A percentile compares a stretch with the other conserved stretches of the same genome.
Conservation (phyloP, 768 basidiomycete species). For the Termitomyces sp. region DNA sequence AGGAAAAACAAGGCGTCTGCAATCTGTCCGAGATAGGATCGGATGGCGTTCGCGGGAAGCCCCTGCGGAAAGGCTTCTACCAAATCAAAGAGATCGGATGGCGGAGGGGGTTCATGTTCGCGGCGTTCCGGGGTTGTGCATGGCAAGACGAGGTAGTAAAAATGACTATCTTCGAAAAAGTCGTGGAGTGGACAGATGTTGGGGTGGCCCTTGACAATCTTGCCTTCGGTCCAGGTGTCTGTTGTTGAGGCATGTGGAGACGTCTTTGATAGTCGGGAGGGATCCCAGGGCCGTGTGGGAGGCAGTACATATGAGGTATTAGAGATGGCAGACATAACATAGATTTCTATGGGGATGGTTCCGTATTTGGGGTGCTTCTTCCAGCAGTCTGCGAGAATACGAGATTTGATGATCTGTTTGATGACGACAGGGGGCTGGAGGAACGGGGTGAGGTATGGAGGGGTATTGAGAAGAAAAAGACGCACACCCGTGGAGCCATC, state of each 20-base stretch:
- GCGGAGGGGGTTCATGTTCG: slow-evolving; percentile 47
- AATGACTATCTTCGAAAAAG: slow-evolving; percentile 95
- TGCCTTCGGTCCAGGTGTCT: slow-evolving; percentile 62
- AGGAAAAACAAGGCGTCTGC: slow-evolving; percentile 88
- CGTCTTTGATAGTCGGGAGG: slow-evolving; percentile 40
- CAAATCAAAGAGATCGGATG: slow-evolving; percentile 89
- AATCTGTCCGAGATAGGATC: slow-evolving; percentile 89
- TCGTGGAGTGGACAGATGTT: slow-evolving; percentile 93
- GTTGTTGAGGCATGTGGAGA: slow-evolving; percentile 16
- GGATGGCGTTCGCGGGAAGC: slow-evolving; percentile 63
- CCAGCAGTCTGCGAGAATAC: slow-evolving; percentile 99
- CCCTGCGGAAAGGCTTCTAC: slow-evolving; percentile 89
- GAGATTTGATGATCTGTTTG: slow-evolving; percentile 97
- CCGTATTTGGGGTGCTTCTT: slow-evolving; percentile 93
- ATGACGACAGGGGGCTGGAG: slow-evolving; percentile 83
- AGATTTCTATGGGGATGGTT: slow-evolving; percentile 97
- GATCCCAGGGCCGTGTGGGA: slow-evolving; percentile 78
- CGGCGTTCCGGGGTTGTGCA: slow-evolving; percentile 57
- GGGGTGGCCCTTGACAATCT: slow-evolving; percentile 81
- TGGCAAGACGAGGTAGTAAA: slow-evolving; percentile 91
- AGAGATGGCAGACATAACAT: slow-evolving; percentile 88
- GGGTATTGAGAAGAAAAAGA: slow-evolving; percentile 8
- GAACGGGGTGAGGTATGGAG: slow-evolving; percentile 15
- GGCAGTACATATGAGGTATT: slow-evolving; percentile 77
- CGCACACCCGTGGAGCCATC: slow-evolving; percentile 85